These are phyloP conservation scores for Ophiostoma tasmaniense DNA, from an alignment of 2,329 filamentous ascomycete species.

Conservation along the genomic window DNA sequence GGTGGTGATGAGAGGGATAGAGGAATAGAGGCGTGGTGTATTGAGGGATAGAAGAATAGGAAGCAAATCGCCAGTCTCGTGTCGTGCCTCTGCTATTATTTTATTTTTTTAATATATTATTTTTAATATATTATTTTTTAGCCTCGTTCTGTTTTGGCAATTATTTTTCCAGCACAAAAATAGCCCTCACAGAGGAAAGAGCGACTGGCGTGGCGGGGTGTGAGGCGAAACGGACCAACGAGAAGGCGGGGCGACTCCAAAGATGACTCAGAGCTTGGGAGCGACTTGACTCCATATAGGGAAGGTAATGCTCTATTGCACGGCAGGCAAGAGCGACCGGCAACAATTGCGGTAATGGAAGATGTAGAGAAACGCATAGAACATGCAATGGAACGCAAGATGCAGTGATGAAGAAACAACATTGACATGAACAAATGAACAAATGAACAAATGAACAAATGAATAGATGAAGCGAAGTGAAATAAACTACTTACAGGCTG, in stretches of 20 bases:
- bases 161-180: slow-evolving; percentile 12
- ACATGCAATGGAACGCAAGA: slow-evolving; percentile 4
- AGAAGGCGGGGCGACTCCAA: slow-evolving; percentile 11
- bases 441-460: not conserved
- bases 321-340: not conserved
- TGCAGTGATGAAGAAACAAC: not conserved
- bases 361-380: not conserved
- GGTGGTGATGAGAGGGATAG: slow-evolving; percentile 6
- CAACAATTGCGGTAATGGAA: not conserved
- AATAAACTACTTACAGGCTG: slow-evolving; percentile 6
- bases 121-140: slow-evolving; percentile 5
- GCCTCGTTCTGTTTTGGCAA: slow-evolving; percentile 6
- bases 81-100: slow-evolving; percentile 12
- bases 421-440: not conserved
- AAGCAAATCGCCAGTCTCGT: not conserved
- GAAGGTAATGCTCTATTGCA: not conserved
- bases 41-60: not conserved
- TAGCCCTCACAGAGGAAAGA: slow-evolving; percentile 10
- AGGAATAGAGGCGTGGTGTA: not conserved
- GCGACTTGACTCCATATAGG: not conserved
- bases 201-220: slow-evolving; percentile 16
- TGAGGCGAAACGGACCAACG: slow-evolving; percentile 10
- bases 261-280: slow-evolving; percentile 16
- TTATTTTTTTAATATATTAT: not conserved
- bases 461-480: not conserved